phyloP scores from a whole-genome alignment of 108 stramenopile species.

The Fistulifera solaris region DNA sequence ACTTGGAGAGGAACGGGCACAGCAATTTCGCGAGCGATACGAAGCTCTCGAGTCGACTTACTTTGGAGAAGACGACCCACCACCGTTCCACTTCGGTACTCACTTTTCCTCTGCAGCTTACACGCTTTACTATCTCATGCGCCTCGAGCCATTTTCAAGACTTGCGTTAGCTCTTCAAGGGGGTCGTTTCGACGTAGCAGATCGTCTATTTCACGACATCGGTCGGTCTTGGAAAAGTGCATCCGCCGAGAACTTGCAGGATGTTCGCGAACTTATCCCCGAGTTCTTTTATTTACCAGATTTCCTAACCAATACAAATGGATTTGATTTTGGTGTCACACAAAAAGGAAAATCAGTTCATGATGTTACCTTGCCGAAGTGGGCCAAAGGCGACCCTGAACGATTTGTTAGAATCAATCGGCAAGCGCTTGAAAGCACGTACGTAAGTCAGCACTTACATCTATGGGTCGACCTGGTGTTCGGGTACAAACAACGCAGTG shows the following conservation, averaged over 20 bases:
- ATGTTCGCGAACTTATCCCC: slow-evolving; percentile 97
- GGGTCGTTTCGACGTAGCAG: slow-evolving; percentile 95
- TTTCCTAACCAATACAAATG: slow-evolving; percentile 82
- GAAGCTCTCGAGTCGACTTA: slow-evolving; percentile 76
- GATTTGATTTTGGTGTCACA: slow-evolving; percentile 82
- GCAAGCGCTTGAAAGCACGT: slow-evolving; percentile 84
- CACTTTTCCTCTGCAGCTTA: slow-evolving; percentile 96
- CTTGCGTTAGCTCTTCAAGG: slow-evolving; percentile 90
- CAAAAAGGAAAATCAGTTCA: slow-evolving; percentile 76
- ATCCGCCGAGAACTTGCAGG: slow-evolving; percentile 80
- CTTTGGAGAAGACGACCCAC: slow-evolving; percentile 72
- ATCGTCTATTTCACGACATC: slow-evolving; percentile 92
- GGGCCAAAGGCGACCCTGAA: slow-evolving; percentile 87
- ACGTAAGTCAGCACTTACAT: slow-evolving; percentile 88
- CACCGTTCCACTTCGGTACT: slow-evolving; percentile 96
- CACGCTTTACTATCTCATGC: slow-evolving; percentile 93
- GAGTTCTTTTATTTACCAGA: slow-evolving; percentile 97
- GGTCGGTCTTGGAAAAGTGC: slow-evolving; percentile 81
- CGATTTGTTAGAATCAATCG: slow-evolving; percentile 80
- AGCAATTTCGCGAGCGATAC: slow-evolving; percentile 86
- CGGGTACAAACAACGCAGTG: slow-evolving; percentile 88
- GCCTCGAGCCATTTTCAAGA: slow-evolving; percentile 90
- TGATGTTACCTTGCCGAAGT: slow-evolving; percentile 85
- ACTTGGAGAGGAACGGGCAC: slow-evolving; percentile 66
- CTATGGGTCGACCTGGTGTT: slow-evolving; percentile 97